Percentiles rank a stretch among this genome's conserved stretches.
Evolutionary conservation across 208 protist species (phyloP).

Genomic region (Trypanosomatidae sp.): DNA sequence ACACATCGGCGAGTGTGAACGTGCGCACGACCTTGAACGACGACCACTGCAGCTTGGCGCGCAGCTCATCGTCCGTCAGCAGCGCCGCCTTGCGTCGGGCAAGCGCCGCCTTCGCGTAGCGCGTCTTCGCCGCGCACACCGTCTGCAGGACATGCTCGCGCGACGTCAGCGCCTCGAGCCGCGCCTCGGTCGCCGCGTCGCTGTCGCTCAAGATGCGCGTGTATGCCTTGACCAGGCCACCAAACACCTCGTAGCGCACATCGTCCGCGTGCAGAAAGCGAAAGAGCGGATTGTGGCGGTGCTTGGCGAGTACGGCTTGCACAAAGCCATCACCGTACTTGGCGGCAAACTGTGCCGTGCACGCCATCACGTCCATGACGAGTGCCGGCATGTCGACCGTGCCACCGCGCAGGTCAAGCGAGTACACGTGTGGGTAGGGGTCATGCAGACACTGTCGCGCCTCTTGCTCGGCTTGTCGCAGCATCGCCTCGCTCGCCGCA

Average conservation of each 20-base stretch:
- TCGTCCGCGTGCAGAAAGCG: constrained; percentile 65
- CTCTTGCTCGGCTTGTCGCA: constrained; percentile 56
- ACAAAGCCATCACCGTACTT: constrained; percentile 80
- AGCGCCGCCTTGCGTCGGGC: constrained; percentile 66
- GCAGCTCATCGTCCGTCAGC: constrained; percentile 76
- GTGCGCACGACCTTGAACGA: constrained; percentile 61
- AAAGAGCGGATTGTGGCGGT: constrained; percentile 54
- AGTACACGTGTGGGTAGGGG: constrained; percentile 60
- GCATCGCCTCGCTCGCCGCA: constrained; percentile 43
- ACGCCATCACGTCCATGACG: constrained; percentile 55
- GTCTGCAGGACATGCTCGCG: constrained; percentile 35
- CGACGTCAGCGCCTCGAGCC: constrained; percentile 39
- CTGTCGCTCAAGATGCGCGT: constrained; percentile 41
- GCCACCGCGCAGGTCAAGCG: constrained; percentile 40
- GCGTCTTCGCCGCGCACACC: constrained; percentile 55
- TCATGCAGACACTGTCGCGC: constrained; percentile 64
- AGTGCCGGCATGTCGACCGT: constrained; percentile 56
- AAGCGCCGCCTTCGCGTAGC: constrained; percentile 57
- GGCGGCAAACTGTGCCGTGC: constrained; percentile 72
- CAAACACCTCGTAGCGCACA: constrained; percentile 53
- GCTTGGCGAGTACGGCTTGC: constrained; percentile 26
- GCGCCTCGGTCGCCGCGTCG: constrained; percentile 58
- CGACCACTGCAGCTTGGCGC: constrained; percentile 67
- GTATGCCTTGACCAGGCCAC: constrained; percentile 73
- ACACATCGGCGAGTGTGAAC: constrained; percentile 52